These are phyloP conservation scores for Diaporthe australafricana DNA, from an alignment of 2,329 filamentous ascomycete genomes.

Conservation along the genomic window DNA sequence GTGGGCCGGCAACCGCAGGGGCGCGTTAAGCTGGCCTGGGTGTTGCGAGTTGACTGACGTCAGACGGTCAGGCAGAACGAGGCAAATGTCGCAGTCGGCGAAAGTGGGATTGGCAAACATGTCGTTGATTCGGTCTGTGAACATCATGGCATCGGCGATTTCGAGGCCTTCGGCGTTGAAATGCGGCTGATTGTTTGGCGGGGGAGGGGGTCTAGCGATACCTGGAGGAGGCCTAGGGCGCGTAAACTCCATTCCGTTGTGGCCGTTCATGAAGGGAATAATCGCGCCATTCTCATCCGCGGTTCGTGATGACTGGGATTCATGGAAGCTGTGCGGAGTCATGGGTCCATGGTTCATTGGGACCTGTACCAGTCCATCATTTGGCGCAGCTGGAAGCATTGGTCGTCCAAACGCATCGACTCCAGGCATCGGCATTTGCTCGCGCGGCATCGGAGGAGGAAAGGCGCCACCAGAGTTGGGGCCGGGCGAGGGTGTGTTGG, in stretches of 20 bases:
- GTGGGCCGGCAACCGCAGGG: conserved; percentile 64
- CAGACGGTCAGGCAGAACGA: conserved; percentile 50
- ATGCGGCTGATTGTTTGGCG: conserved; percentile 33
- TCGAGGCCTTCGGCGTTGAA: conserved; percentile 33
- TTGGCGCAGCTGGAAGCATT: conserved; percentile 49
- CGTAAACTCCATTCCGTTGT: conserved; percentile 28
- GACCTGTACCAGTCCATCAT: conserved; percentile 44
- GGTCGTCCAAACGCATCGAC: conserved; percentile 54
- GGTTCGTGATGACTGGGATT: conserved; percentile 67
- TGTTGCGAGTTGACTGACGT: conserved; percentile 36
- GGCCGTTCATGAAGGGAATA: conserved; percentile 31
- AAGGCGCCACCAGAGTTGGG: conserved; percentile 60
- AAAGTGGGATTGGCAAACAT: conserved; percentile 52
- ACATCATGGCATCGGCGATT: conserved; percentile 30
- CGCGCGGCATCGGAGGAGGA: conserved; percentile 54
- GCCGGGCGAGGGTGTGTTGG: conserved; percentile 68
- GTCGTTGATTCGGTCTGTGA: conserved; percentile 34
- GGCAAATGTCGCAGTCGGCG: conserved; percentile 56
- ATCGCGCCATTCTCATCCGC: conserved; percentile 45
- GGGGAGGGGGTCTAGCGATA: conserved; percentile 47
- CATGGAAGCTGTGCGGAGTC: conserved; percentile 71
- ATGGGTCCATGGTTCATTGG: conserved; percentile 61
- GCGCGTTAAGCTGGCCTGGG: conserved; percentile 41
- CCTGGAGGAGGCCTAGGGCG: conserved; percentile 32
- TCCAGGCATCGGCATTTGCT: conserved; percentile 41